Conservation (phyloP, 2,329 filamentous ascomycete species). For the Calonectria pseudoreteaudii region DNA sequence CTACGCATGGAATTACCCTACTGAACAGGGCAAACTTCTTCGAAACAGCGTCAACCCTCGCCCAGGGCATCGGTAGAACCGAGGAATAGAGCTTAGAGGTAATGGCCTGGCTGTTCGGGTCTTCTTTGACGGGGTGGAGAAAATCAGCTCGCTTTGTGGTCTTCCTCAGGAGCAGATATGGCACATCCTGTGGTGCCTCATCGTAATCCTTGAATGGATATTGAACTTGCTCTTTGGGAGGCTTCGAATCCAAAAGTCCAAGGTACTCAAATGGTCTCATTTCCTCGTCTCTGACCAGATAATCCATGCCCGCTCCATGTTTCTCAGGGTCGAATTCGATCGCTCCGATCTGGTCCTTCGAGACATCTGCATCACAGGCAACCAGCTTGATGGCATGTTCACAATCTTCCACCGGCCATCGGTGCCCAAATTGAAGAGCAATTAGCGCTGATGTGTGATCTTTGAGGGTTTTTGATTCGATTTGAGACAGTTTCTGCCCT, state of each 20-base stretch:
- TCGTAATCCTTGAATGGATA: constrained; percentile 51
- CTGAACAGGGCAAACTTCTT: constrained; percentile 61
- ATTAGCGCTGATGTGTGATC: constrained; percentile 62
- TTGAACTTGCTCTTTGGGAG: constrained; percentile 54
- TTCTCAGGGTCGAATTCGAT: constrained; percentile 40
- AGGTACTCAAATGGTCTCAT: constrained; percentile 56
- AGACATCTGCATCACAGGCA: constrained; percentile 40
- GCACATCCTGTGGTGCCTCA: constrained; percentile 54
- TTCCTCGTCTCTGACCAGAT: constrained; percentile 55
- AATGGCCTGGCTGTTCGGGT: constrained; percentile 25
- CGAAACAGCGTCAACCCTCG: constrained; percentile 62
- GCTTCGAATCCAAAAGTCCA: constrained; percentile 57
- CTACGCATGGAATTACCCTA: constrained; percentile 78
- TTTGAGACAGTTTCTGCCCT: constrained; percentile 30
- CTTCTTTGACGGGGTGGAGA: constrained; percentile 56
- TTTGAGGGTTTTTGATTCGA: constrained; percentile 25
- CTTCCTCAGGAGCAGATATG: constrained; percentile 61
- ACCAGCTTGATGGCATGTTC: constrained; percentile 59
- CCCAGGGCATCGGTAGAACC: constrained; percentile 60
- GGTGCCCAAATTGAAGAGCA: constrained; percentile 60
- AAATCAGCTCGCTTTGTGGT: constrained; percentile 71
- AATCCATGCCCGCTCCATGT: constrained; percentile 36
- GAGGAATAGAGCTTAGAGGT: constrained; percentile 57
- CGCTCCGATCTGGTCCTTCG: constrained; percentile 47
- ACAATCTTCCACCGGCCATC: constrained; percentile 53